Base-by-base conservation (phyloP, 2,329 filamentous ascomycete species). In the Penicillium olsonii region DNA sequence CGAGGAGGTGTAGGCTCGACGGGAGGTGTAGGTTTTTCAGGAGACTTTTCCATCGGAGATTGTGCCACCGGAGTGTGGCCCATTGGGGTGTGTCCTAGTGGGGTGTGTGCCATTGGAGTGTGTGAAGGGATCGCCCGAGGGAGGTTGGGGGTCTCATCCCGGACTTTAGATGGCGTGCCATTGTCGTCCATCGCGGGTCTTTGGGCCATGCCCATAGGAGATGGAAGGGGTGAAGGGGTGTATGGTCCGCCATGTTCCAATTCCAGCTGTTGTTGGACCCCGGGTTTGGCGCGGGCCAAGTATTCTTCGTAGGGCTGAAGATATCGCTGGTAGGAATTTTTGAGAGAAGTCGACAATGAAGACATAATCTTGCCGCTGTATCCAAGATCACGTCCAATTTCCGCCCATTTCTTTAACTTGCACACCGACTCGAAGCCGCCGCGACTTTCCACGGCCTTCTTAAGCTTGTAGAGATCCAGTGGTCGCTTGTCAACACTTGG, bases 331-430 rank as follows among this genome's bases (percentile, higher is more conserved):
- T 95, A 99, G 0, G 94, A 97, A 70, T 99, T 99, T 70, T 97
- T 99, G 35, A 99, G 81, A 5, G 94, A 97, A 0, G 94, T 99
- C 5, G 94, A 99, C 39, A 99, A 77, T 8, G 94, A 97, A 2
- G 92, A 97, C 94, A 99, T 99, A 56, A 99, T 99, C 77, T 99
- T 99, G 67, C 94, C 94, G 67, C 92, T 97, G 73, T 99, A 99
- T 46, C 94, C 94, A 40, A 99, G 76, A 68, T 97, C 94, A 64
- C 94, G 85, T 27, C 94, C 94, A 61, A 99, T 97, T 71, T 99
- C 94, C 14, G 94, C 94, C 94, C 94, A 99, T 75, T 97, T 97
- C 75, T 99, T 99, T 48, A 87, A 81, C 72, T 96, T 96, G 80
- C 94, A 99, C 37, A 99, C 94, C 66, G 89, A 89, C 47, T 96